These are phyloP conservation scores for Penstemon davidsonii DNA, from an alignment of 257 asterid species.

Conservation along the genomic window DNA sequence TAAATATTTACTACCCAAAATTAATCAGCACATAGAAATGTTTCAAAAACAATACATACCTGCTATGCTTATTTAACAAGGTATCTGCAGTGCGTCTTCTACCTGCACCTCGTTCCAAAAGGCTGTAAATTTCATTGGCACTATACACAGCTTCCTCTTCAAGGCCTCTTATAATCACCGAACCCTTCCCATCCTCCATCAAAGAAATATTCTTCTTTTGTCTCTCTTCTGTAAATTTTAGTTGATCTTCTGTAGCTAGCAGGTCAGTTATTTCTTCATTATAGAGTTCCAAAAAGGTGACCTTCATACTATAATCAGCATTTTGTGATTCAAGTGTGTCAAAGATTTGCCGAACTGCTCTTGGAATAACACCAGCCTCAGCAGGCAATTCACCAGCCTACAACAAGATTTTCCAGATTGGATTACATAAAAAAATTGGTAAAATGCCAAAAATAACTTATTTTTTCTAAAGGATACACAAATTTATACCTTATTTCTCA, in stretches of 20 bases:
- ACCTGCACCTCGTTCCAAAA: conserved; percentile 79
- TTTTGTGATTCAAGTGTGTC: conserved; percentile 78
- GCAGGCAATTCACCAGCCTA: conserved; percentile 82
- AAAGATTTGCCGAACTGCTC: conserved; percentile 85
- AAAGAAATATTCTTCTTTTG: conserved; percentile 58
- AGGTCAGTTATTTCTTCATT: conserved; percentile 79
- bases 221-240: conserved; percentile 52
- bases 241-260: conserved; percentile 63
- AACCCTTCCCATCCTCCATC: conserved; percentile 88
- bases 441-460: background rate
- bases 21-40: background rate
- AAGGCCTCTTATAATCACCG: conserved; percentile 74
- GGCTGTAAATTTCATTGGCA: conserved; percentile 73
- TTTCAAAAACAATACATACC: conserved; percentile 37
- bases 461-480: background rate
- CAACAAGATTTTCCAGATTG: conserved; percentile 25
- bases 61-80: conserved; percentile 74
- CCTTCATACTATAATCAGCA: conserved; percentile 82
- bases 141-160: conserved; percentile 88
- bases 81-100: conserved; percentile 86
- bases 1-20: background rate
- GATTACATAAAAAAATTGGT: conserved; percentile 6
- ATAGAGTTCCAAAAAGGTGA: conserved; percentile 78
- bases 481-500: conserved; percentile 63
- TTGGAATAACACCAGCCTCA: conserved; percentile 84